phyloP scores from a whole-genome alignment of 768 basidiomycete species.

The Podaxis sp. region DNA sequence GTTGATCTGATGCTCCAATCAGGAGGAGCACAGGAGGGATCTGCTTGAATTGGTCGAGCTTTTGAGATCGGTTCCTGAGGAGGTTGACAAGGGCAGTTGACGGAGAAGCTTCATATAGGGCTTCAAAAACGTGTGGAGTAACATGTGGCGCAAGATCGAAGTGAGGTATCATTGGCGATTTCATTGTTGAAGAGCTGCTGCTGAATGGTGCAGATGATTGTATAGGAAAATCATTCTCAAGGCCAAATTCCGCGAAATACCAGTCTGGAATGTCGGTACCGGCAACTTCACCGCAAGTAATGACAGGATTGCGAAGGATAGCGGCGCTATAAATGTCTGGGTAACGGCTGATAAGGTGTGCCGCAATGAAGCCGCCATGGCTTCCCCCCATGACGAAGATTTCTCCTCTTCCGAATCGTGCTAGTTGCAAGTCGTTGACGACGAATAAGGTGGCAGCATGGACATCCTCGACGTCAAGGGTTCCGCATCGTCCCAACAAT shows the following conservation, averaged over 20 bases:
- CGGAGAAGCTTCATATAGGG: constrained; percentile 49
- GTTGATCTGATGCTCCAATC: constrained; percentile 55
- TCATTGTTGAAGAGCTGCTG: constrained; percentile 6
- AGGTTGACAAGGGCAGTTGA: constrained; percentile 42
- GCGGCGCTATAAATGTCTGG: constrained; percentile 61
- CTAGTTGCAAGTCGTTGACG: constrained; percentile 39
- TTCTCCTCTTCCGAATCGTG: constrained; percentile 42
- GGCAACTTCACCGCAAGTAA: constrained; percentile 50
- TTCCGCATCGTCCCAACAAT: constrained; percentile 56
- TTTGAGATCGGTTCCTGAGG: constrained; percentile 26
- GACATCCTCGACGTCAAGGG: constrained; percentile 63
- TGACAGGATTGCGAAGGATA: constrained; percentile 67
- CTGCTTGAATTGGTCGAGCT: neutral
- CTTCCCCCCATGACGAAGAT: constrained; percentile 61
- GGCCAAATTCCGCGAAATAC: constrained; percentile 46
- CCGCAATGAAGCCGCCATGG: constrained; percentile 65
- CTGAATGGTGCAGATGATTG: constrained; percentile 23
- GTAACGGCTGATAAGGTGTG: constrained; percentile 58
- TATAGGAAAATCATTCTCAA: constrained; percentile 31
- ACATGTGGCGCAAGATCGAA: constrained; percentile 27
- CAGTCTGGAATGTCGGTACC: constrained; percentile 70
- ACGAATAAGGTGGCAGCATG: constrained; percentile 50
- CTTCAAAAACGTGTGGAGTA: constrained; percentile 37
- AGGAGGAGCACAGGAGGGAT: constrained; percentile 48
- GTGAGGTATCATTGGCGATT: neutral